Percentiles rank a stretch among this genome's conserved stretches.
These are phyloP conservation scores for Coemansia sp. DNA, from an alignment of 192 early-diverging fungal species.

Conservation along the genomic window DNA sequence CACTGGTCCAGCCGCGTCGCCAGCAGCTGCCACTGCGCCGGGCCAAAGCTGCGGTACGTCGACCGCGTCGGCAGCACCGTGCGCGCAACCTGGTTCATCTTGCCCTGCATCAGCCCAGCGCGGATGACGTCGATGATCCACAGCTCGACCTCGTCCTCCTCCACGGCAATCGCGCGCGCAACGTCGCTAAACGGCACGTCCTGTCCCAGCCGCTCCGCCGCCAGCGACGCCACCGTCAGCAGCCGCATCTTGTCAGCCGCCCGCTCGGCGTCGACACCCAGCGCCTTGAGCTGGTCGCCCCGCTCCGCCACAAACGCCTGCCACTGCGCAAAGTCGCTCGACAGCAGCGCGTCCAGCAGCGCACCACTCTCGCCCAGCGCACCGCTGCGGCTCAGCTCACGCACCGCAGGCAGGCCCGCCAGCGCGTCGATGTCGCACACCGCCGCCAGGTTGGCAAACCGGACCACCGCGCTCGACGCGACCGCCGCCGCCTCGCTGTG, in stretches of 20 bases:
- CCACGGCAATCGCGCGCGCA: constrained; percentile 68
- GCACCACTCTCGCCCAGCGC: constrained; percentile 61
- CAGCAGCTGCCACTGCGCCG: constrained; percentile 79
- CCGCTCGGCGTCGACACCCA: constrained; percentile 55
- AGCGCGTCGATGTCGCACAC: constrained; percentile 80
- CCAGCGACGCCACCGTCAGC: constrained; percentile 74
- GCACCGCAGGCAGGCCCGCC: constrained; percentile 58
- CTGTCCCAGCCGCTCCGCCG: constrained; percentile 62
- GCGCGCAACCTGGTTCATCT: constrained; percentile 87
- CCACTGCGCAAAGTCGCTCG: constrained; percentile 36
- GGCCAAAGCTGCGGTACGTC: constrained; percentile 79
- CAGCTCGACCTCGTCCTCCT: constrained; percentile 82
- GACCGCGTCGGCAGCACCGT: constrained; percentile 78
- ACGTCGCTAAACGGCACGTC: constrained; percentile 74
- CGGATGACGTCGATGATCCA: constrained; percentile 95
- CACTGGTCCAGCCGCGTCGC: constrained; percentile 65
- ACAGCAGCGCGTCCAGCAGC: constrained; percentile 51
- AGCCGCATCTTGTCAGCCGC: constrained; percentile 80
- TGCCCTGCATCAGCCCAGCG: constrained; percentile 87
- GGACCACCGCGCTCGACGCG: constrained; percentile 62
- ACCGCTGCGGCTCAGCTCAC: constrained; percentile 69
- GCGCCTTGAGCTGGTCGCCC: constrained; percentile 49
- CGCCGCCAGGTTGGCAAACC: constrained; percentile 60
- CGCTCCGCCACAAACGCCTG: constrained; percentile 55
- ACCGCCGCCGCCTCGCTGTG: constrained; percentile 53